Evolutionary conservation across 2,329 filamentous ascomycete genomes (phyloP), one percentile per base, ranked within the genome.

Genomic region (Aspergillus ruber): DNA sequence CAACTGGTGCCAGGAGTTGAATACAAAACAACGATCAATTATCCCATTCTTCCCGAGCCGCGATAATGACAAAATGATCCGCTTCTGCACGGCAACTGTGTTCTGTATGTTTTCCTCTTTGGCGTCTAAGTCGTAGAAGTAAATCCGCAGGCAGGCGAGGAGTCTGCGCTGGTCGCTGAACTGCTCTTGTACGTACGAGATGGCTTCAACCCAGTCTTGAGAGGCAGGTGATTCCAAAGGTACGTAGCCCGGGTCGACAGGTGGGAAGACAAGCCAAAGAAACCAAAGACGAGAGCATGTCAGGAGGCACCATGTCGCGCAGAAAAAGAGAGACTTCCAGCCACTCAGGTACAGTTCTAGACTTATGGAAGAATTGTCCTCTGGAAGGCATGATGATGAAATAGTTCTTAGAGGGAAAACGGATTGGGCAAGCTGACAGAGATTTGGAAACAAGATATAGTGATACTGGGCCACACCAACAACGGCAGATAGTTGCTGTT

Each of bases 121-220:
- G 25, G 25, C 27, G n/a, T n/a, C n/a, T n/a, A n/a, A n/a, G n/a
- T n/a, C 39, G 8, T 42, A 4, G 23, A 42, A 27, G 20, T 27
- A 25, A 20, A 27, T 27, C 6, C 21, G 39, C 12, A 42, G 23
- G 39, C 10, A n/a, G 18, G 8, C 12, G 1, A 50, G 59, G 5
- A 59, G 57, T 8, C 15, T 51, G 17, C 18, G 21, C 39, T 18
- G 17, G 6, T 7, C 7, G 21, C n/a, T 4, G n/a, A 41, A 20
- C 15, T 13, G 20, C 21, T 41, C 39, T 4, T 25, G 39, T 18
- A 41, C 9, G 21, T 41, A 41, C 6, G 39, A 41, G 12, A 41
- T 17, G 12, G 39, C 25, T 13, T 41, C 21, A 41, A 13, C 39
- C 39, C 18, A 41, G 39, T 41, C 39, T 4, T 41, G 8, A 41